These are phyloP conservation scores for Cercospora citrullina DNA, from an alignment of 2,329 filamentous ascomycete species.

Conservation along the genomic window DNA sequence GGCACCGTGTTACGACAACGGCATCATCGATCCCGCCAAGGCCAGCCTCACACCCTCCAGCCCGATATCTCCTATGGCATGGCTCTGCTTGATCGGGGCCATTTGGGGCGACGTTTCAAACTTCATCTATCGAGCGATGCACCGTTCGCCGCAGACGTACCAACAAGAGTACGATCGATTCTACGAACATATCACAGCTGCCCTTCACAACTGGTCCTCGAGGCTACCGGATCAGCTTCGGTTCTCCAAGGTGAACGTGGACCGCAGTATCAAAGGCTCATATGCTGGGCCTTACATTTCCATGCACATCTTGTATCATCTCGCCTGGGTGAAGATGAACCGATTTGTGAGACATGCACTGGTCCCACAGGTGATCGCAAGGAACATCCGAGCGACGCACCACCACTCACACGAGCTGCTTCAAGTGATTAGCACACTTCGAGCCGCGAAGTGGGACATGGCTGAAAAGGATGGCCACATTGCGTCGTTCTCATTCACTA, in stretches of 20 bases:
- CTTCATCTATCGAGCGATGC: conserved; percentile 56
- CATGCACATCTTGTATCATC: conserved; percentile 67
- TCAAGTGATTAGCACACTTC: conserved; percentile 37
- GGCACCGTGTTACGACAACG: conserved; percentile 62
- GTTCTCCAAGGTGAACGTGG: conserved; percentile 59
- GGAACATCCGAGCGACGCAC: conserved; percentile 52
- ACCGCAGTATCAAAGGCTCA: conserved; percentile 54
- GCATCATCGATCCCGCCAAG: conserved; percentile 44
- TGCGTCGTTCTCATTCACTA: conserved; percentile 48
- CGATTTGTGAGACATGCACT: conserved; percentile 55
- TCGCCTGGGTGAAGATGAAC: conserved; percentile 64
- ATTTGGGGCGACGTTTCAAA: conserved; percentile 67
- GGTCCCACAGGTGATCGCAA: conserved; percentile 46
- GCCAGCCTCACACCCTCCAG: conserved; percentile 42
- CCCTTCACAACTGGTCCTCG: conserved; percentile 59
- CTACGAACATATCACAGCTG: conserved; percentile 53
- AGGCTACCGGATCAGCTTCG: conserved; percentile 57
- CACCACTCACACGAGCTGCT: conserved; percentile 57
- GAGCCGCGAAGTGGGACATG: conserved; percentile 27
- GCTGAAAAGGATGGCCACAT: conserved; percentile 30
- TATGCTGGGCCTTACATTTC: conserved; percentile 62
- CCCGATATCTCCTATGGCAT: conserved; percentile 56
- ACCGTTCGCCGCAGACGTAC: conserved; percentile 48
- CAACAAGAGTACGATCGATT: conserved; percentile 52
- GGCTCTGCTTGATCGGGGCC: conserved; percentile 62